Conservation (phyloP, 2,329 filamentous ascomycete genomes). For the Colletotrichum sp. region DNA sequence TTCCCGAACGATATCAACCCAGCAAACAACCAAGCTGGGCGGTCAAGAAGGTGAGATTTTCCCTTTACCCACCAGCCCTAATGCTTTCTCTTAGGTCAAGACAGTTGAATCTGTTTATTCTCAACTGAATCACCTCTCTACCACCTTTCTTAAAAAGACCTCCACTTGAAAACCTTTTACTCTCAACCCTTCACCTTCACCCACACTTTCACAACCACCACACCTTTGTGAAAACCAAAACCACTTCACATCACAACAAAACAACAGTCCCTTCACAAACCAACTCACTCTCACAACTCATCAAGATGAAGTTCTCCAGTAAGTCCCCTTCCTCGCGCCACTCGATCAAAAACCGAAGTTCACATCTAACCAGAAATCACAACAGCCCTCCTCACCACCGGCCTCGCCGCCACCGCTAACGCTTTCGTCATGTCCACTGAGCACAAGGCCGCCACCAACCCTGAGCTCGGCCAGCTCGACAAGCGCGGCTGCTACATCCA, state of each 20-base stretch:
- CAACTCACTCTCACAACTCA: fast-evolving
- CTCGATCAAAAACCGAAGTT: neutral
- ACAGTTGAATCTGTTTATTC: neutral
- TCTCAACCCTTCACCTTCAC: neutral
- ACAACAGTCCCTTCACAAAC: neutral
- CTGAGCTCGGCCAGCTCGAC: neutral
- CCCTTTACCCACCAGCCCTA: neutral
- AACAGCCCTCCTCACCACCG: neutral
- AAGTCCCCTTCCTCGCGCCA: neutral
- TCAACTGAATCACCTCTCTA: neutral
- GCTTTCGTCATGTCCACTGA: neutral
- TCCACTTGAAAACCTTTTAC: neutral
- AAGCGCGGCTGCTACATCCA: neutral
- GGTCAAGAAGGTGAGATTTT: neutral
- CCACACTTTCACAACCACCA: neutral
- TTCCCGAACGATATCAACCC: fast-evolving
- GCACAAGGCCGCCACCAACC: neutral
- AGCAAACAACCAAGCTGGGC: neutral
- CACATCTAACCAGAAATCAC: neutral
- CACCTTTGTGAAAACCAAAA: neutral
- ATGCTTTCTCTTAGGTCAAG: fast-evolving
- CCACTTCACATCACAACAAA: neutral
- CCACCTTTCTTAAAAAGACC: neutral
- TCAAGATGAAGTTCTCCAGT: neutral
- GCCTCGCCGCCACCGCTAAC: neutral